Conservation (phyloP, 768 basidiomycete genomes). For the Boletus rex-veris region DNA sequence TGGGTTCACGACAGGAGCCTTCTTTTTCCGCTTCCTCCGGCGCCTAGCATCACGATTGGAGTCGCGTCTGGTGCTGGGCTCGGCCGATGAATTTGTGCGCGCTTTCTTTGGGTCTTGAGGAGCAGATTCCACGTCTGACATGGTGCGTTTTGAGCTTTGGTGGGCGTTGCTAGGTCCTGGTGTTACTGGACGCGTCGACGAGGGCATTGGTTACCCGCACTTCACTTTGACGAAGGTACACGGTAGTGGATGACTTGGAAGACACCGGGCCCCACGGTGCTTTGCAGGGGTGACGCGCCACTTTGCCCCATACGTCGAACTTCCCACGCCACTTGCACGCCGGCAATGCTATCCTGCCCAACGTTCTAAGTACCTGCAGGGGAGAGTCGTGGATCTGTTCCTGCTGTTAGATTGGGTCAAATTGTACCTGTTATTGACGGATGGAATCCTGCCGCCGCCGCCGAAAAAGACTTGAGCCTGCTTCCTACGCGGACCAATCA, state of each 20-base stretch:
- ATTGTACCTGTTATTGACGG: no score
- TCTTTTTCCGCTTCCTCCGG: constrained; percentile 29
- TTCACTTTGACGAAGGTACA: neutral
- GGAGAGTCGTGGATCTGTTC: no score
- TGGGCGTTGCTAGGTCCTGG: constrained; percentile 12
- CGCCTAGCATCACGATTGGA: constrained; percentile 25
- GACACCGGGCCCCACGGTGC: no score
- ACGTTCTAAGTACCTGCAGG: no score
- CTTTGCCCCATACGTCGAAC: neutral
- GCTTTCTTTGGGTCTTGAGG: constrained; percentile 23
- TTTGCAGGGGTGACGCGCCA: neutral
- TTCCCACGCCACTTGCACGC: constrained; percentile 26
- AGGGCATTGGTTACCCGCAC: constrained; percentile 20
- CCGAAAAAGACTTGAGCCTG: no score
- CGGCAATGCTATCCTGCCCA: no score
- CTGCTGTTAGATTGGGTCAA: no score
- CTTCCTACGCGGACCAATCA: no score
- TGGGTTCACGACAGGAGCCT: constrained; percentile 21
- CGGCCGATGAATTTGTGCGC: constrained; percentile 19
- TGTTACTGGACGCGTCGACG: constrained; percentile 19
- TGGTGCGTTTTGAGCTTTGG: constrained; percentile 12
- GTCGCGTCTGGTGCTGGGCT: constrained; percentile 16
- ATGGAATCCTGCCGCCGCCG: no score
- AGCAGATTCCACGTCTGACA: constrained; percentile 24
- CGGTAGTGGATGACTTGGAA: neutral